These are phyloP conservation scores for Polysphondylium violaceum DNA, from an alignment of 78 protist genomes.

Conservation along the genomic window DNA sequence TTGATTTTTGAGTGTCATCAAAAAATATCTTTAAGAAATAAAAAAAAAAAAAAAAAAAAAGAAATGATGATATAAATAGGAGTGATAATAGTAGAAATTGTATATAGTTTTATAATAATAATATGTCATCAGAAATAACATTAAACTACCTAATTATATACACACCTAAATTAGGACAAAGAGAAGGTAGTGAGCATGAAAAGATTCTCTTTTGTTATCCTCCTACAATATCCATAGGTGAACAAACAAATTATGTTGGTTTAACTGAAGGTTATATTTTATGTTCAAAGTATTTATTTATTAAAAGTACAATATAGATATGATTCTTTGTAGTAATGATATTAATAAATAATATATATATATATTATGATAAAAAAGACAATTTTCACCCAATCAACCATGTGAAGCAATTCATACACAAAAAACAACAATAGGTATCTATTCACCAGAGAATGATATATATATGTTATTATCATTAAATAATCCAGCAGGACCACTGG, in stretches of 20 bases:
- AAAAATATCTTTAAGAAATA: not conserved
- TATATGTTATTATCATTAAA: constrained; percentile 79
- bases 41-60: too few species aligned
- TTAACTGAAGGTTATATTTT: constrained; percentile 82
- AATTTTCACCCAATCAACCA: constrained; percentile 71
- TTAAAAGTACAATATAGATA: not conserved
- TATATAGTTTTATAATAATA: constrained; percentile 44
- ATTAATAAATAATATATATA: not conserved
- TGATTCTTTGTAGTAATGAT: too few species aligned
- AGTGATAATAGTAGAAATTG: constrained; percentile 6
- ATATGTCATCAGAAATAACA: constrained; percentile 21
- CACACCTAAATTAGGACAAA: constrained; percentile 75
- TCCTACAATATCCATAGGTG: constrained; percentile 38
- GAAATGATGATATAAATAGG: not conserved
- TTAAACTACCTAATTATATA: constrained; percentile 52
- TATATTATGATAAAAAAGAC: constrained; percentile 1
- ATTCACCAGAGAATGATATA: constrained; percentile 62
- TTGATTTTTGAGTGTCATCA: too few species aligned
- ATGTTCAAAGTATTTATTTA: constrained; percentile 60
- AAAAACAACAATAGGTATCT: constrained; percentile 26
- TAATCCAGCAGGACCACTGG: constrained; percentile 4
- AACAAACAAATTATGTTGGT: constrained; percentile 71
- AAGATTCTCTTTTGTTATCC: constrained; percentile 83
- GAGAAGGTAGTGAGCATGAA: constrained; percentile 80
- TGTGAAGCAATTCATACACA: constrained; percentile 76